phyloP scores from a whole-genome alignment of 495 filamentous ascomycete species.

The Aspergillus cavernicola region DNA sequence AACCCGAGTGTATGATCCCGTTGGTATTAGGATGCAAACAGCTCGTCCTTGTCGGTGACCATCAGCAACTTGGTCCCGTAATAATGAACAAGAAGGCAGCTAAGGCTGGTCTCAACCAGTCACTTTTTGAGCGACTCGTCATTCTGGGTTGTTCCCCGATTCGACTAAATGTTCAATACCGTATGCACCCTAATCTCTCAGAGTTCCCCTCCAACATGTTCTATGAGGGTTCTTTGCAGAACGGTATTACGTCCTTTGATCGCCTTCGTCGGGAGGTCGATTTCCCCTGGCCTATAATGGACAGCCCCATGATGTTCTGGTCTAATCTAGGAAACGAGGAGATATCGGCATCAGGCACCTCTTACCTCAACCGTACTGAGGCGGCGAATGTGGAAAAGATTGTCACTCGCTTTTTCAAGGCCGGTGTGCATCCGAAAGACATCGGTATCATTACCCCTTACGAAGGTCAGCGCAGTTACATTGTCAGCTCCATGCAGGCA shows the following conservation, averaged over 20 bases:
- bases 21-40: constrained; percentile 97
- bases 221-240: constrained; percentile 96
- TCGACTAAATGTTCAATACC: constrained; percentile 94
- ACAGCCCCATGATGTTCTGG: constrained; percentile 99
- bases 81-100: constrained; percentile 99
- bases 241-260: constrained; percentile 88
- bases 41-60: constrained; percentile 94
- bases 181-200: constrained; percentile 98
- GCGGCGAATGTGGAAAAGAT: constrained; percentile 97
- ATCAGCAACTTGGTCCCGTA: constrained; percentile 96
- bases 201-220: constrained; percentile 99
- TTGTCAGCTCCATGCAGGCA: constrained; percentile 98
- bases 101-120: constrained; percentile 95
- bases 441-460: constrained; percentile 99
- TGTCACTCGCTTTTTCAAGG: constrained; percentile 98
- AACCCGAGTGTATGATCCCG: constrained; percentile 99
- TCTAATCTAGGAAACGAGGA: constrained; percentile 97
- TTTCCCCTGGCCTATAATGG: constrained; percentile 94
- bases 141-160: constrained; percentile 90
- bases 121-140: constrained; percentile 94
- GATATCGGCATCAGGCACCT: constrained; percentile 95
- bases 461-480: constrained; percentile 96
- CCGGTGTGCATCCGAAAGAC: constrained; percentile 84
- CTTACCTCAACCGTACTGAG: constrained; percentile 96
- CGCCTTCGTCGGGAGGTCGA: constrained; percentile 90